Evolutionary conservation across 768 basidiomycete genomes (phyloP), one percentile per base, ranked within the genome.

Genomic region (Collybia sordida): DNA sequence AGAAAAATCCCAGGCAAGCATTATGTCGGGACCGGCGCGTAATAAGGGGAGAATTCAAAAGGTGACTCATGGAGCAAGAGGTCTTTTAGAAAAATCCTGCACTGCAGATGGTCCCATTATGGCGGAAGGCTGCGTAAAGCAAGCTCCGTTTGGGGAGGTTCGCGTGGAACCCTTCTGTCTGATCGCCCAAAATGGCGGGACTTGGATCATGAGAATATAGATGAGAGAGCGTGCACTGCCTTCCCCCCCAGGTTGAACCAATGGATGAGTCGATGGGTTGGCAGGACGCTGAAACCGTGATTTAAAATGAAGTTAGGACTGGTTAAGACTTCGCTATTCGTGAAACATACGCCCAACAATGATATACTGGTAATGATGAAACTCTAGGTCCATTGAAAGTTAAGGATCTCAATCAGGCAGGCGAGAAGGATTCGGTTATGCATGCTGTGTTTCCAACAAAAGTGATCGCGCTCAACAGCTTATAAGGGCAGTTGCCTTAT

Each of bases 271-370:
- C 45, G 31, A n/a, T 40, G 47, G 40, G 48, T 54, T 55, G 58
- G 53, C 58, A 59, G 43, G 51, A 44, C 49, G 31, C 59, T 55
- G 59, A 59, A 57, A 59, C 53, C 47, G 35, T 31, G 42, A 24
- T 34, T n/a, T 47, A 35, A n/a, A 35, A 24, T 22, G 45, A 7
- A 6, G 52, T 45, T 50, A 47, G 43, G 49, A 52, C 53, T 55
- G 49, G 50, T 19, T 42, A 34, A 40, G 19, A 21, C 17, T 19
- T 21, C 47, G 28, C 23, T 34, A 39, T 24, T 38, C 35, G 27
- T 40, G 44, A 50, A 48, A 53, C 39, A 37, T 24, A 47, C 23
- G 22, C 37, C 41, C 53, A 52, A 56, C 44, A 51, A 28, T 54
- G 50, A 50, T 57, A 52, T 51, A 45, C 51, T 50, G 51, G 51